Conservation (phyloP, 2,329 filamentous ascomycete genomes). For the Alternaria atra region DNA sequence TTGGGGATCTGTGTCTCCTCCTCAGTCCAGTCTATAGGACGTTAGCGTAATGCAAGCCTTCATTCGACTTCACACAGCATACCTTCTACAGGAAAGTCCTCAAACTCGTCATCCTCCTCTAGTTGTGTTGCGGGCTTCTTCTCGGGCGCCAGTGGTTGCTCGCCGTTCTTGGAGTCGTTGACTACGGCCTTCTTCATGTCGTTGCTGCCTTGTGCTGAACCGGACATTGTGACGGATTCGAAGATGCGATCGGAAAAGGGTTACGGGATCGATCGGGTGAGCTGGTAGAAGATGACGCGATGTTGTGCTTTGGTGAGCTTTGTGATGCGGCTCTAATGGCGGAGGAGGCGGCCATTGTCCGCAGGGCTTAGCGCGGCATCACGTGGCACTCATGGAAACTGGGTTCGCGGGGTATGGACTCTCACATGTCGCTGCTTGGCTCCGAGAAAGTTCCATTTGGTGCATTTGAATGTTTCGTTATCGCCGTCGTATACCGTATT, state of each 20-base stretch:
- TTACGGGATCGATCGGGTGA: background rate
- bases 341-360: constrained; percentile 24
- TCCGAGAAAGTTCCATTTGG: background rate
- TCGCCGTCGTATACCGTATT: background rate
- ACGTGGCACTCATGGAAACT: constrained; percentile 23
- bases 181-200: constrained; percentile 53
- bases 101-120: constrained; percentile 98
- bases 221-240: constrained; percentile 56
- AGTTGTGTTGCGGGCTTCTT: constrained; percentile 73
- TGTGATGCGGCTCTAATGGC: constrained; percentile 28
- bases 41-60: constrained; percentile 17
- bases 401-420: constrained; percentile 14
- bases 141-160: constrained; percentile 57
- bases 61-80: constrained; percentile 15
- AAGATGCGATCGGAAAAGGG: background rate
- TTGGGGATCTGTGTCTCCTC: constrained; percentile 86
- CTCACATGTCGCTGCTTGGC: constrained; percentile 8
- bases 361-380: constrained; percentile 25
- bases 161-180: constrained; percentile 49
- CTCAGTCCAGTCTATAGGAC: constrained; percentile 77
- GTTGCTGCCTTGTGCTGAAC: constrained; percentile 51
- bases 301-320: constrained; percentile 16
- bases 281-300: background rate
- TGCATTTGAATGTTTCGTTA: background rate
- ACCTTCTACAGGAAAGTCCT: constrained; percentile 98